Percentiles rank a stretch among this genome's conserved stretches.
Evolutionary conservation across 1,284 basidiomycete genomes (phyloP).

Genomic region (Coniophora puteana): DNA sequence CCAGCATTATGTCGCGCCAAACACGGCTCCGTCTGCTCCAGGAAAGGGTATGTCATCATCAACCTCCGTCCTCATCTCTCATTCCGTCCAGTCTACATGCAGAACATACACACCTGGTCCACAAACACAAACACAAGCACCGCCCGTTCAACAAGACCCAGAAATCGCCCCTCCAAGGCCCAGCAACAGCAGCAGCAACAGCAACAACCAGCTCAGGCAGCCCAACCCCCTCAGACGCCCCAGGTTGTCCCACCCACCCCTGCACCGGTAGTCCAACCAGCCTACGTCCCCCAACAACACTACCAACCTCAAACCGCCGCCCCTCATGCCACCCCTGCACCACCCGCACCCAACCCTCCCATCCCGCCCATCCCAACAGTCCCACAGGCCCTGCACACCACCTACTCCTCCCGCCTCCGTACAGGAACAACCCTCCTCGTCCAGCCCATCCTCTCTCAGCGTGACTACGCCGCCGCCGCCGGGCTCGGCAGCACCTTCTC

Average conservation of each 20-base stretch:
- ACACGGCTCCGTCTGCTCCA: conserved; percentile 36
- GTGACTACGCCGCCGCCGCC: conserved; percentile 28
- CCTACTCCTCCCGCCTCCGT: conserved; percentile 89
- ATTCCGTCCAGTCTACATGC: conserved; percentile 49
- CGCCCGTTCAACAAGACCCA: no score
- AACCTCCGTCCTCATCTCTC: no score
- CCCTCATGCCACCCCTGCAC: conserved; percentile 17
- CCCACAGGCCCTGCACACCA: conserved; percentile 76
- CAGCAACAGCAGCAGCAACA: no score
- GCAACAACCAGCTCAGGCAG: conserved; percentile 20
- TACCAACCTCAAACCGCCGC: conserved; percentile 24
- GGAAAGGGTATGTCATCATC: conserved; percentile 34
- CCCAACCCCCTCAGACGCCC: conserved; percentile 24
- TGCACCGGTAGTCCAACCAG: conserved; percentile 25
- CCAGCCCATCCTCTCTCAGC: conserved; percentile 81
- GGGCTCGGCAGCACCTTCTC: conserved; percentile 38
- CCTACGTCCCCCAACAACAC: conserved; percentile 28
- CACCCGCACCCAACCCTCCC: conserved; percentile 39
- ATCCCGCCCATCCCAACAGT: conserved; percentile 52
- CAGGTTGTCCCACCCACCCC: conserved; percentile 32
- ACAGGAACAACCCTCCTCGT: conserved; percentile 89
- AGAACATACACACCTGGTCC: conserved; percentile 64
- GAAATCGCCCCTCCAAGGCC: conserved; percentile 31
- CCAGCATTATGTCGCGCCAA: conserved; percentile 40
- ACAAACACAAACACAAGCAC: conserved; percentile 40